phyloP scores from a whole-genome alignment of 148 eudicot genomes.

The Tetragonia tetragonoides region DNA sequence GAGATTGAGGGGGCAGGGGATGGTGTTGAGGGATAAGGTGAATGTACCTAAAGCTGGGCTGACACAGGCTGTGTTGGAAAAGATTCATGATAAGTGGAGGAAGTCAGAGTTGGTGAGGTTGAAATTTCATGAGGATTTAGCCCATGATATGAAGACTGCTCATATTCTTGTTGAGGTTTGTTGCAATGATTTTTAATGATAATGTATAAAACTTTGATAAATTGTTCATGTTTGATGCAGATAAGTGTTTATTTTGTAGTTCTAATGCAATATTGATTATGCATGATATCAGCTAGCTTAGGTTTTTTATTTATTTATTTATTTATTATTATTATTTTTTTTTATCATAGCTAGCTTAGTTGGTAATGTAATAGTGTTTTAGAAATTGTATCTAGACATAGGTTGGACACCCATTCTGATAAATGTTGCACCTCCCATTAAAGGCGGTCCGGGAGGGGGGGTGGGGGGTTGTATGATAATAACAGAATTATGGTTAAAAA shows the following conservation, averaged over 20 bases:
- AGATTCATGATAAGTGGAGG: conserved; percentile 93
- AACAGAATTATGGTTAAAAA: background rate
- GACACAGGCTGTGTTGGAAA: conserved; percentile 70
- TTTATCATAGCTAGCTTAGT: no score
- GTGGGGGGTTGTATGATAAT: background rate
- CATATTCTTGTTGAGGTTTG: conserved; percentile 94
- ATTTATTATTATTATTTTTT: no score
- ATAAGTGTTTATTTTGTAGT: background rate
- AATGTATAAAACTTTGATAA: background rate
- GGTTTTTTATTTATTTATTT: background rate
- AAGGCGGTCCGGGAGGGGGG: background rate
- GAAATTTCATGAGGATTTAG: conserved; percentile 86
- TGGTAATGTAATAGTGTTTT: no score
- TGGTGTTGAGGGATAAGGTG: conserved; percentile 77
- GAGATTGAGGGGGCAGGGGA: conserved; percentile 85
- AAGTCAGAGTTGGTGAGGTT: conserved; percentile 81
- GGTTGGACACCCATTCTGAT: background rate
- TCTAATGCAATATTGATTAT: background rate
- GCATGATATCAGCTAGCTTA: background rate
- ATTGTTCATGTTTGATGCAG: background rate
- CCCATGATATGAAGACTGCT: conserved; percentile 93
- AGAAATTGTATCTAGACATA: background rate
- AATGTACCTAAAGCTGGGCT: conserved; percentile 90
- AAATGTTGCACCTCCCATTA: background rate
- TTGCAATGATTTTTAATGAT: background rate